phyloP scores from a whole-genome alignment of 352 stramenopile species.

The Sclerospora graminicola region DNA sequence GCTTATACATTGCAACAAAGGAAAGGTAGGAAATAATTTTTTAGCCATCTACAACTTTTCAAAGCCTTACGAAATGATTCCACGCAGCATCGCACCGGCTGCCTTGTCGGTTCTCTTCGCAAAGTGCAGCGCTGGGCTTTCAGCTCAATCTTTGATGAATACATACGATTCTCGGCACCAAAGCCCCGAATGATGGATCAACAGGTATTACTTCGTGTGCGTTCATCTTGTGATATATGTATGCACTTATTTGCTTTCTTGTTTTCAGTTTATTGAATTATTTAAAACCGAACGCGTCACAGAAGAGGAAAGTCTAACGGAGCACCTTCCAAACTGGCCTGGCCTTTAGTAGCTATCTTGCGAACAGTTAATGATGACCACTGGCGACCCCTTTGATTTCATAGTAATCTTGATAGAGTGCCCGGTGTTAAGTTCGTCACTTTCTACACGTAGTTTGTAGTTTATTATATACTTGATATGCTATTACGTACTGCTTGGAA shows the following conservation, averaged over 20 bases:
- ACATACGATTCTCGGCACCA: slow-evolving; percentile 75
- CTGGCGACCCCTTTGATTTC: neutral
- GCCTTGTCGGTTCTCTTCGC: slow-evolving; percentile 62
- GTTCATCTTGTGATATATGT: neutral
- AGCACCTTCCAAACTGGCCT: slow-evolving; percentile 56
- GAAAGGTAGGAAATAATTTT: slow-evolving; percentile 36
- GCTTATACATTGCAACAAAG: slow-evolving; percentile 86
- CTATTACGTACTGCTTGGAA: no score
- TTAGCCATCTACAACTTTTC: neutral
- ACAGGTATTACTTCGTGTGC: slow-evolving; percentile 25
- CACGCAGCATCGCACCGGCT: slow-evolving; percentile 65
- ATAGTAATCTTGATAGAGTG: neutral
- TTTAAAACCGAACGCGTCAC: slow-evolving; percentile 74
- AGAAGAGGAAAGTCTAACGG: slow-evolving; percentile 28
- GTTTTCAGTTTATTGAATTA: slow-evolving; percentile 65
- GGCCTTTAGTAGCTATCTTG: slow-evolving; percentile 20
- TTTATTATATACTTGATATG: no score
- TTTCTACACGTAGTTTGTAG: no score
- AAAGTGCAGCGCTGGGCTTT: slow-evolving; percentile 80
- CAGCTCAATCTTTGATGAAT: slow-evolving; percentile 79
- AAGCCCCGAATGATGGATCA: slow-evolving; percentile 86
- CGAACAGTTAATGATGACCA: neutral
- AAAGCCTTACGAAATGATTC: neutral
- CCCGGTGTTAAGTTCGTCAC: neutral
- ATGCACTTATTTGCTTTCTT: slow-evolving; percentile 1